Evolutionary conservation across 306 rosid species (phyloP), one percentile per base, ranked within the genome.

Genomic region (Cucurbita moschata): DNA sequence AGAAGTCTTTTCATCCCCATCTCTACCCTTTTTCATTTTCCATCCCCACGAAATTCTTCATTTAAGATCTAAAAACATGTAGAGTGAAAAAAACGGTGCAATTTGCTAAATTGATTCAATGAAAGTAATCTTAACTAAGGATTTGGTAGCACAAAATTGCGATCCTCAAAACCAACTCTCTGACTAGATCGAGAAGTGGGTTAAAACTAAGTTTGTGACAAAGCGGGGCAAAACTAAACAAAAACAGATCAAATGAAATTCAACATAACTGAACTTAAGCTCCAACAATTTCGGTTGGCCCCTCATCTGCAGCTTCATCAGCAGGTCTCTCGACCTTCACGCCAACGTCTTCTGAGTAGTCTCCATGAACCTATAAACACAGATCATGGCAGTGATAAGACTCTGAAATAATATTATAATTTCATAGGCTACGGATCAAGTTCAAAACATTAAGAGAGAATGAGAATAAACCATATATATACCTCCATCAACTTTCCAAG

Each of bases 401-500:
- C 73, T 11, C 10, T 44, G 55, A 46, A 43, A 46, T 67, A 26
- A 1, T 26, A 26, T 26, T 26, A 26, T 26, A 43, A 6, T 67
- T 67, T 7, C 19, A 10, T 42, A n/a, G 30, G 38, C 18, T 10
- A 30, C 42, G 10, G 35, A 40, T 21, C 23, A 21, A 21, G 1
- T 21, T 21, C 23, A 21, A 21, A 21, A 21, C 23, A 21, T 21
- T 21, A 21, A 21, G 23, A 21, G 23, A 21, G 23, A 21, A 21
- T 21, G 23, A 21, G 23, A 21, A 21, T 21, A 21, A 21, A 21
- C 23, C 11, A 54, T 14, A 39, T 61, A 68, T 43, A 72, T 81
- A 81, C 98, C 95, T 91, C 98, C 98, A 94, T 94, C 73, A 94
- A 76, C 77, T 88, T 93, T 35, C 94, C 93, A 73, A 93, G 96